Evolutionary conservation across 2,329 filamentous ascomycete genomes (phyloP), one percentile per base, ranked within the genome.

Genomic region (Falciphora oryzae): DNA sequence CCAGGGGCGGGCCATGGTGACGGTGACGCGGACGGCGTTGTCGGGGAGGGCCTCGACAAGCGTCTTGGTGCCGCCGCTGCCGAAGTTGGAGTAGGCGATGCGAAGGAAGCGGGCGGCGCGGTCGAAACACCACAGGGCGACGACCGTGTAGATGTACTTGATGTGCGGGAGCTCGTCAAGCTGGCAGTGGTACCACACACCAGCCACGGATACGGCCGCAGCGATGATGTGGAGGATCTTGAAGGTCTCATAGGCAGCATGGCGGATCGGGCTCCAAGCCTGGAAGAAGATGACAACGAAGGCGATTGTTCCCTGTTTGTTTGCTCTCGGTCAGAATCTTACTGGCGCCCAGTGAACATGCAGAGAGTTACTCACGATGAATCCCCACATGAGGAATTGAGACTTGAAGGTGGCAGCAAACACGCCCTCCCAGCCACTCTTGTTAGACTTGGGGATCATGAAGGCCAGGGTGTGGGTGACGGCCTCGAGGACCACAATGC

Each of bases 241-340:
- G 81, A 93, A 93, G 2, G 82, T 85, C 75, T 93, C 90, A 74
- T 93, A 93, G 72, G 89, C 92, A 22, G 90, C 90, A 73, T 93
- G 90, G 65, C 91, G 84, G 32, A 92, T 76, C 63, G 89, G 82
- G 60, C 89, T 91, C 59, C 85, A 83, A 0, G 90, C 89, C 70
- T 92, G 89, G 64, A 93, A 77, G 57, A 85, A 75, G 63, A 93
- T 83, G 67, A 81, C 81, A 18, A 87, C 75, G 66, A 92, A 85
- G 0, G 87, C 84, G 66, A 80, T 76, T 10, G 83, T 85, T 58
- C 80, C 84, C 85, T 87, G 25, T 44, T 16, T 58, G 44, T n/a
- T 28, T 32, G 28, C 28, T 56, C 25, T 32, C 25, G 61, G 50
- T 63, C 53, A 25, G 44, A 27, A 35, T 18, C 16, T 25, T 25